phyloP scores from a whole-genome alignment of 257 asterid species.

The Capsicum rhomboideum region DNA sequence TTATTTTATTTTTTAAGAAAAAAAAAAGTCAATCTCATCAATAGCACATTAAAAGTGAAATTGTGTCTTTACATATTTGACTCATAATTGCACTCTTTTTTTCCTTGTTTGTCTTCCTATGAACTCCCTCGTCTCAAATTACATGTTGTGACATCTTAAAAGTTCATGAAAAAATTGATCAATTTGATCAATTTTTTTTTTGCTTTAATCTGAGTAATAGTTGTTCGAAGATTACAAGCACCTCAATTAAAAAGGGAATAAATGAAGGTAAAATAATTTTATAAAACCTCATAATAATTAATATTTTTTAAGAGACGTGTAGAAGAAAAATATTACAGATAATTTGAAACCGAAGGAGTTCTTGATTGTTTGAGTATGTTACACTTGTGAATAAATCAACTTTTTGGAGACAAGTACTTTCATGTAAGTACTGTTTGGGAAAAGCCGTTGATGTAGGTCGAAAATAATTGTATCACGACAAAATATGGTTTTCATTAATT shows the following conservation, averaged over 20 bases:
- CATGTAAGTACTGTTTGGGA: neutral
- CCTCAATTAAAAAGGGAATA: too few relatives aligned
- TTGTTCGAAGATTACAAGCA: too few relatives aligned
- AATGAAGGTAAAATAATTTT: too few relatives aligned
- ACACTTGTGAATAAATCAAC: neutral
- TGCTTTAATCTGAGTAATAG: too few relatives aligned
- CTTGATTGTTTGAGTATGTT: neutral
- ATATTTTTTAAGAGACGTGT: too few relatives aligned
- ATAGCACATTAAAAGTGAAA: neutral
- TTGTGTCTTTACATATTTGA: conserved; percentile 2
- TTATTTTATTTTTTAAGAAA: too few relatives aligned
- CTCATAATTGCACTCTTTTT: neutral
- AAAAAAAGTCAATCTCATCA: neutral
- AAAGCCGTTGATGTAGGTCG: neutral
- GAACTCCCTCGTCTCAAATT: neutral
- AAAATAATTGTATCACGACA: neutral
- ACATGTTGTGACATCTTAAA: neutral
- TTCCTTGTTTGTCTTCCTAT: neutral
- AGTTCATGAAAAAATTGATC: too few relatives aligned
- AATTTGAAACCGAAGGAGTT: neutral
- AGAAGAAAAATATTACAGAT: neutral
- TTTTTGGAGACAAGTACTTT: neutral
- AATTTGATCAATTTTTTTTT: too few relatives aligned
- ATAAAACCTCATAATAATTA: too few relatives aligned
- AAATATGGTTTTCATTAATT: neutral